Evolutionary conservation across 176 grass and related monocot species (phyloP).

Genomic region (Oryza longistaminata): DNA sequence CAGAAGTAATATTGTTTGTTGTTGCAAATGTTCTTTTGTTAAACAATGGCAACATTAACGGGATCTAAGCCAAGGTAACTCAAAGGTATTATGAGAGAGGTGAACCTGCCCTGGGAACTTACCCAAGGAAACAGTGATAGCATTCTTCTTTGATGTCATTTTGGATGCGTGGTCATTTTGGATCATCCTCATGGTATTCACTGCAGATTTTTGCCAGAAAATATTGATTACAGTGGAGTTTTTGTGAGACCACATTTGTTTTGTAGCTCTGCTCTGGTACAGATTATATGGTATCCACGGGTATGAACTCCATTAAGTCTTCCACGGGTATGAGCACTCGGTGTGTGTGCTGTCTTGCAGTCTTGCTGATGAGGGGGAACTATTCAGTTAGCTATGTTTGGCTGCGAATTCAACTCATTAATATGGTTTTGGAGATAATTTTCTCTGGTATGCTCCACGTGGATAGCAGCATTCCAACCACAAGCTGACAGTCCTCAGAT

Average conservation of each 20-base stretch:
- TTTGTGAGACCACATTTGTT: constrained; percentile 1
- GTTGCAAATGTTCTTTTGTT: constrained; percentile 19
- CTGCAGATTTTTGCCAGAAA: not conserved
- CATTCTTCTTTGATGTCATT: constrained; percentile 10
- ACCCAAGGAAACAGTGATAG: constrained; percentile 12
- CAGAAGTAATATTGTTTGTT: constrained; percentile 24
- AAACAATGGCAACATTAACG: constrained; percentile 4
- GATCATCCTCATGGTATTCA: constrained; percentile 8
- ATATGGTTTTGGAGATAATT: constrained; percentile 16
- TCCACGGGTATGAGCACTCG: constrained; percentile 12
- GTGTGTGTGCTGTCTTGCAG: not conserved
- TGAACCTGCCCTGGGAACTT: not conserved
- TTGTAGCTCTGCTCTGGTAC: not conserved
- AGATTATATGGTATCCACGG: not conserved
- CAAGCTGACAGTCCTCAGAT: not conserved
- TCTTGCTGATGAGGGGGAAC: constrained; percentile 6
- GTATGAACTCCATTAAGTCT: not conserved
- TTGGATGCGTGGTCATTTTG: not conserved
- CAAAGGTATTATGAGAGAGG: not conserved
- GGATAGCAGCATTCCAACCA: constrained; percentile 31
- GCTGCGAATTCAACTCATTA: constrained; percentile 11
- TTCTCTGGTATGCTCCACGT: constrained; percentile 5
- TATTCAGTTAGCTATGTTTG: constrained; percentile 36
- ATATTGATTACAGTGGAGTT: constrained; percentile 11
- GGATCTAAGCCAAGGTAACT: constrained; percentile 8